Conservation (phyloP, 306 rosid genomes). For the Casuarina cunninghamiana region DNA sequence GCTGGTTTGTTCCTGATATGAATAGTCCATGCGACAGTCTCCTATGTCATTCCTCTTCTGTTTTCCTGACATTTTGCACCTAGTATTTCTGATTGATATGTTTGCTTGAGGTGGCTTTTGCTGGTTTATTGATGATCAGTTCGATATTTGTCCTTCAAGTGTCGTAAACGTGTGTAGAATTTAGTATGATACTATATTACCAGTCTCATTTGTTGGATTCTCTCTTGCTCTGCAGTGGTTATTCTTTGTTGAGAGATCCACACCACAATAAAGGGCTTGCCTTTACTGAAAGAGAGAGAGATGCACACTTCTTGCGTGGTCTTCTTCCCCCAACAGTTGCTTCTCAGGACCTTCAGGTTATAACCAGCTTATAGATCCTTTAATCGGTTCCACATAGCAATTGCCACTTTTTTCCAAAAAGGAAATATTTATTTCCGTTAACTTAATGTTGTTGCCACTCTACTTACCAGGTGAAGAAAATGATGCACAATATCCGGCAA, state of each 20-base stretch:
- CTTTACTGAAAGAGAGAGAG: conserved; percentile 89
- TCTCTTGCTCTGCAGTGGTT: conserved; percentile 58
- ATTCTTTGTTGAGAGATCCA: conserved; percentile 84
- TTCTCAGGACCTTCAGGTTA: conserved; percentile 86
- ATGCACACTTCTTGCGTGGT: conserved; percentile 89
- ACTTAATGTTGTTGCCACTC: conserved; percentile 11
- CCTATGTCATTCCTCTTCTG: neutral
- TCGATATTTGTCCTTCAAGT: neutral
- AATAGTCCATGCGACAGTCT: neutral
- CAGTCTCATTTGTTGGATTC: conserved; percentile 3
- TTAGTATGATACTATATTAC: conserved; percentile 10
- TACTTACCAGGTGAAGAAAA: conserved; percentile 70
- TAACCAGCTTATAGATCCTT: conserved; percentile 15
- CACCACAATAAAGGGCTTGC: conserved; percentile 93
- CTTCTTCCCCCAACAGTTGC: conserved; percentile 81
- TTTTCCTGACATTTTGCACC: neutral
- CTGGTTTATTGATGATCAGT: neutral
- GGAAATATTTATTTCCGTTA: neutral
- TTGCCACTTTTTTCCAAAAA: neutral
- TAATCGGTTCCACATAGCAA: neutral
- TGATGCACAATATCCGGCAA: conserved; percentile 69
- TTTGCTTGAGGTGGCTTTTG: neutral
- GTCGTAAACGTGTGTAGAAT: neutral
- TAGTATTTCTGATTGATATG: neutral
- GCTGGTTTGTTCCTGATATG: neutral